Conservation (phyloP, 2,329 filamentous ascomycete species). For the Colletotrichum liaoningense region DNA sequence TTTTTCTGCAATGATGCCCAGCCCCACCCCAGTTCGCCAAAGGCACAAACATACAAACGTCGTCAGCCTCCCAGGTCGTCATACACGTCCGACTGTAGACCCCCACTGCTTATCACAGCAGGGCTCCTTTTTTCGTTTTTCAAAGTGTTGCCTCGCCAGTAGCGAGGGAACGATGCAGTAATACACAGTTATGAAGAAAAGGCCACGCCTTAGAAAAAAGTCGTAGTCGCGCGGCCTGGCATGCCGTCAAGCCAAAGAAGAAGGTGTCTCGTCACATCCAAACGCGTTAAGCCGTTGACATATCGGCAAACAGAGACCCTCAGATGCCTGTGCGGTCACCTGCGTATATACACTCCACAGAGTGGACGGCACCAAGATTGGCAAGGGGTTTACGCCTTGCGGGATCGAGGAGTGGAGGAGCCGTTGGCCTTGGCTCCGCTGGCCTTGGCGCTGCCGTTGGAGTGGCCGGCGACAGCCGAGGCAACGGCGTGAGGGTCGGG, state of each 20-base stretch:
- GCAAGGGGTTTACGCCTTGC: conserved; percentile 69
- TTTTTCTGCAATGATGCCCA: conserved; percentile 33
- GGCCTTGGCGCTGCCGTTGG: conserved; percentile 63
- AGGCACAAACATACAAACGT: conserved; percentile 37
- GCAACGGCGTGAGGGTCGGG: conserved; percentile 84
- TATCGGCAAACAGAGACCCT: conserved; percentile 11
- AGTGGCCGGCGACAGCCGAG: conserved; percentile 60
- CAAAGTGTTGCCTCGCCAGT: conserved; percentile 25
- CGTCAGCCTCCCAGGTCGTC: conserved; percentile 36
- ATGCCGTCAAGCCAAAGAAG: conserved; percentile 23
- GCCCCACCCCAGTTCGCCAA: conserved; percentile 33
- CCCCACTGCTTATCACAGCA: conserved; percentile 24
- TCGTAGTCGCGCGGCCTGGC: conserved; percentile 4
- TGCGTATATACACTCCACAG: conserved; percentile 34
- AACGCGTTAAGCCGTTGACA: conserved; percentile 21
- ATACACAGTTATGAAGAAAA: conserved; percentile 33
- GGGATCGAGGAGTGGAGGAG: conserved; percentile 70
- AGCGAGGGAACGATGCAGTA: conserved; percentile 28
- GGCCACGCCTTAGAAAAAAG: conserved; percentile 12
- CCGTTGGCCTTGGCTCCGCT: conserved; percentile 70
- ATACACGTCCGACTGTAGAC: conserved; percentile 35
- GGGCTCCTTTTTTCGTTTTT: conserved; percentile 23
- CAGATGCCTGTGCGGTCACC: conserved; percentile 5
- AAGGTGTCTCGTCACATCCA: conserved; percentile 20
- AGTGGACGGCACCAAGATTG: conserved; percentile 18